phyloP scores from a whole-genome alignment of 805 yeast species.

The Metschnikowia continentalis region DNA sequence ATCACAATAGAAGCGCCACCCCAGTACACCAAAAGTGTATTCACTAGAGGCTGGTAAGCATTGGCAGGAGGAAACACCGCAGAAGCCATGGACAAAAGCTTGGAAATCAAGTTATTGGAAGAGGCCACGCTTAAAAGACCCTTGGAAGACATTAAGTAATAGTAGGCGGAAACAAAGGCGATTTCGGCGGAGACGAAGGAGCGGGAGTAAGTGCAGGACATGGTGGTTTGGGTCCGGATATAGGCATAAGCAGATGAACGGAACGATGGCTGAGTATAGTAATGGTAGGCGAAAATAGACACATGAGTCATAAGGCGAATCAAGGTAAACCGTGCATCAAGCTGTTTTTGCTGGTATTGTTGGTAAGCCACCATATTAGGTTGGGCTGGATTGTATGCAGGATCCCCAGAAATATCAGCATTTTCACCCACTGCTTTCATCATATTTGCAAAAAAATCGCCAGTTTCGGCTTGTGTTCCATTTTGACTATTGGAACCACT shows the following conservation, averaged over 20 bases:
- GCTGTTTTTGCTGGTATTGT: conserved; percentile 28
- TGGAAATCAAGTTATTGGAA: conserved; percentile 26
- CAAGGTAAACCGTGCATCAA: conserved; percentile 31
- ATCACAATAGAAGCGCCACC: conserved; percentile 33
- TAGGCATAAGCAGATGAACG: conserved; percentile 23
- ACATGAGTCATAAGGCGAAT: conserved; percentile 25
- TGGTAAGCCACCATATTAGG: conserved; percentile 27
- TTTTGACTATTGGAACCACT: conserved; percentile 16
- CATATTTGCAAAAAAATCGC: conserved; percentile 25
- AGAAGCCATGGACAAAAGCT: conserved; percentile 28
- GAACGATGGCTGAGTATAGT: conserved; percentile 19
- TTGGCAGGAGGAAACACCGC: conserved; percentile 33
- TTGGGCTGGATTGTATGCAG: conserved; percentile 19
- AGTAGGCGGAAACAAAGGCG: conserved; percentile 32
- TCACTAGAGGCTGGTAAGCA: conserved; percentile 26
- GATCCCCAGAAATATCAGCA: conserved; percentile 16
- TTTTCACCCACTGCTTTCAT: conserved; percentile 25
- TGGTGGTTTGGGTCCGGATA: conserved; percentile 20
- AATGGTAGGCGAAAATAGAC: conserved; percentile 36
- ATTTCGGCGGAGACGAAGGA: conserved; percentile 31
- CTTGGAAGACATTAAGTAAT: conserved; percentile 23
- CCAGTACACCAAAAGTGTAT: conserved; percentile 31
- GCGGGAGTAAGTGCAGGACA: conserved; percentile 21
- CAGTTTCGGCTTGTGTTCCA: neutral
- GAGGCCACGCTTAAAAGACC: conserved; percentile 23